phyloP scores from a whole-genome alignment of 768 basidiomycete species.

The Cystofilobasidium capitatum region DNA sequence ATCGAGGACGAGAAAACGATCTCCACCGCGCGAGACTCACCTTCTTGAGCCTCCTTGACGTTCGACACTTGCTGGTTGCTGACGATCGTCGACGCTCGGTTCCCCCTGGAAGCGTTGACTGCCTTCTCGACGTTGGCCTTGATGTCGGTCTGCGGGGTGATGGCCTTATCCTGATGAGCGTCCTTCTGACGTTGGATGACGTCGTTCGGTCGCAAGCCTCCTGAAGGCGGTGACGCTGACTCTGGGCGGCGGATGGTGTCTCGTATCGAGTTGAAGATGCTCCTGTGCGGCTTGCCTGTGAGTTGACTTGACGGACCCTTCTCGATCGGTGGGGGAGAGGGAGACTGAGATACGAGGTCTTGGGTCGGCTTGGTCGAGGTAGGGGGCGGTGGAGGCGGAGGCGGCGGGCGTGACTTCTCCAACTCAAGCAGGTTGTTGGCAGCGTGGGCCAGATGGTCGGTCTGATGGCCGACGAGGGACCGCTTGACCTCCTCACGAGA shows the following conservation, averaged over 20 bases:
- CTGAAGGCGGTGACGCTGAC: neutral
- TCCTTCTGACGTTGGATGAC: neutral
- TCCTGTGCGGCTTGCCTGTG: neutral
- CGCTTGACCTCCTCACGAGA: constrained; percentile 27
- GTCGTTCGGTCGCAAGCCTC: neutral
- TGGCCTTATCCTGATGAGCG: neutral
- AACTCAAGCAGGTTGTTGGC: constrained; percentile 21
- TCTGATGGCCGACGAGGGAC: constrained; percentile 10
- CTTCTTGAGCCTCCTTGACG: constrained; percentile 19
- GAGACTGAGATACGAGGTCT: neutral
- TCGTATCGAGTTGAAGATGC: constrained; percentile 1
- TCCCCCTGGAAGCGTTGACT: constrained; percentile 18
- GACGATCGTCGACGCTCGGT: constrained; percentile 3
- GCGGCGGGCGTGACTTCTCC: neutral
- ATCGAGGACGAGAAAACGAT: neutral
- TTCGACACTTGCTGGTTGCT: neutral
- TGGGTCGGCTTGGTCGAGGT: neutral
- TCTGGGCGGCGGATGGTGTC: neutral
- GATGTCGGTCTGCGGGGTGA: constrained; percentile 5
- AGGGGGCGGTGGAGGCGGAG: neutral
- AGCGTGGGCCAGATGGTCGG: constrained; percentile 23
- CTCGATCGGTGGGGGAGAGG: neutral
- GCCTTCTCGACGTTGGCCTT: constrained; percentile 18
- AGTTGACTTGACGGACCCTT: neutral
- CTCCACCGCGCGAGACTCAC: neutral